Evolutionary conservation across 2,329 filamentous ascomycete species (phyloP).

Genomic region (Alternaria consortialis): DNA sequence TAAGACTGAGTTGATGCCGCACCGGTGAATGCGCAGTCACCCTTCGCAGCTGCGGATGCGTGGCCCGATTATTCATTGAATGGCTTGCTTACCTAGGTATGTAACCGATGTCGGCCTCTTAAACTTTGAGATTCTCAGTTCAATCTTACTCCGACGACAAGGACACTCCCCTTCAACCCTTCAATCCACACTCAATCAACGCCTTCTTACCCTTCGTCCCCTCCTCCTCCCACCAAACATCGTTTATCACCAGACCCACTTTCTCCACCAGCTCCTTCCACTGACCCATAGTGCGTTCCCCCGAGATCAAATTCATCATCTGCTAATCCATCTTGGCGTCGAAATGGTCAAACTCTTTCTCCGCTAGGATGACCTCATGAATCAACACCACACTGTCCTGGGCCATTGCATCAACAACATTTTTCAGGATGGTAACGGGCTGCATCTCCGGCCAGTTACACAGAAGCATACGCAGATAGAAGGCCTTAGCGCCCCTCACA

Average conservation of each 20-base stretch:
- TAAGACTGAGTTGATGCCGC: not conserved
- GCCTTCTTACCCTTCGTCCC: slow-evolving; percentile 1
- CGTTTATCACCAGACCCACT: slow-evolving; percentile 49
- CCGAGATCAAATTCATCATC: slow-evolving; percentile 53
- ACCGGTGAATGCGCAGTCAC: not conserved
- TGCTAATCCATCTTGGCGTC: slow-evolving; percentile 51
- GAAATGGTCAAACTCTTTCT: slow-evolving; percentile 43
- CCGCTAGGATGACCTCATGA: slow-evolving; percentile 54
- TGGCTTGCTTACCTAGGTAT: not conserved
- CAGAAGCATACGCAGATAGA: slow-evolving; percentile 46
- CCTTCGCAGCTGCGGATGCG: not conserved
- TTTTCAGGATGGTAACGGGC: slow-evolving; percentile 43
- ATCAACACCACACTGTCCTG: slow-evolving; percentile 55
- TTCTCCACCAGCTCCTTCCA: slow-evolving; percentile 48
- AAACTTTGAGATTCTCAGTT: not conserved
- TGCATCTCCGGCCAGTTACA: slow-evolving; percentile 54
- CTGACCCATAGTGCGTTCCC: slow-evolving; percentile 54
- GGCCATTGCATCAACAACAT: slow-evolving; percentile 22
- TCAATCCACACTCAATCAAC: not conserved
- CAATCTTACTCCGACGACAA: not conserved
- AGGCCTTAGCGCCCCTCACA: slow-evolving; percentile 34
- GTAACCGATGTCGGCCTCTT: too few relatives aligned
- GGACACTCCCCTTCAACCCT: not conserved
- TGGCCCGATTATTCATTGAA: not conserved
- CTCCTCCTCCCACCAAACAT: slow-evolving; percentile 40